Evolutionary conservation across 768 basidiomycete genomes (phyloP).

Genomic region (Trametes cubensis): DNA sequence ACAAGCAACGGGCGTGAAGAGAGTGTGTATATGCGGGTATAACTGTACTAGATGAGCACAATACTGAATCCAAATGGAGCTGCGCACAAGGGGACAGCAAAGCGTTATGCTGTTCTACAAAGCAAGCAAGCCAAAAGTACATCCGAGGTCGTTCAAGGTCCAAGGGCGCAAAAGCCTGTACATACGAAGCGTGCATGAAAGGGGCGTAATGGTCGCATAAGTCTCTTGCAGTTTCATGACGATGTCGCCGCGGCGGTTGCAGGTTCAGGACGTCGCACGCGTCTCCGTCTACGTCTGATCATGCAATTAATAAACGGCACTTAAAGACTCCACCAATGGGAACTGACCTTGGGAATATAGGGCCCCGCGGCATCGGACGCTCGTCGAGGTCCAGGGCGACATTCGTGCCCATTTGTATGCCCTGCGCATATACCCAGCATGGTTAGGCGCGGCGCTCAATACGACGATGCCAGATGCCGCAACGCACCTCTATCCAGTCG

Average conservation of each 20-base stretch:
- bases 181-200: not conserved
- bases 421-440: slow-evolving; percentile 44
- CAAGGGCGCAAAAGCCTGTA: not conserved
- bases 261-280: slow-evolving; percentile 10
- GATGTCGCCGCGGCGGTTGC: not conserved
- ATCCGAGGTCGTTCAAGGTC: not conserved
- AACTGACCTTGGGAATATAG: slow-evolving; percentile 77
- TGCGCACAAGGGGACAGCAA: not conserved
- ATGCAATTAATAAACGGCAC: not conserved
- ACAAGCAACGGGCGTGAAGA: not conserved
- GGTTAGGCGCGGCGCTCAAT: not conserved
- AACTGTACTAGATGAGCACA: slow-evolving; percentile 3
- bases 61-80: not conserved
- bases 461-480: not conserved
- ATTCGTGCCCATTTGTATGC: slow-evolving; percentile 89
- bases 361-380: slow-evolving; percentile 89
- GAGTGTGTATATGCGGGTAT: slow-evolving; percentile 14
- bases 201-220: too few relatives aligned
- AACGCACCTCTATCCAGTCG: slow-evolving; percentile 89
- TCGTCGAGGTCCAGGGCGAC: slow-evolving; percentile 91
- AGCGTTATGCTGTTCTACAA: slow-evolving; percentile 2
- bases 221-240: not conserved
- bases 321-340: not conserved
- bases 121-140: not conserved
- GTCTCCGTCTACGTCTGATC: slow-evolving; percentile 17